Conservation (phyloP, 768 basidiomycete genomes). For the Cystofilobasidium bisporidii region DNA sequence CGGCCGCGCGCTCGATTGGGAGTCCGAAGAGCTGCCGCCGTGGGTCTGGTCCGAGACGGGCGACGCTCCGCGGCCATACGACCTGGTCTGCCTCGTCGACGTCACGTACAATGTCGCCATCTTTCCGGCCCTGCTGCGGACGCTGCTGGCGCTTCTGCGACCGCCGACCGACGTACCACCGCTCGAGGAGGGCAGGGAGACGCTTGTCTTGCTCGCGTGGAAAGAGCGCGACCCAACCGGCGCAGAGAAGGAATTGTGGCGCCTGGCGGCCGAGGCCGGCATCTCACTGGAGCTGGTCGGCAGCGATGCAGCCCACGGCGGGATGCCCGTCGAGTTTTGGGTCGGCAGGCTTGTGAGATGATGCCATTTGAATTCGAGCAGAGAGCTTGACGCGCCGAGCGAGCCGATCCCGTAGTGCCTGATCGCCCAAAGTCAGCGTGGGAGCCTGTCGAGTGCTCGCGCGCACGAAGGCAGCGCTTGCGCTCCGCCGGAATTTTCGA, state of each 20-base stretch:
- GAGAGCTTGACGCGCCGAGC: too few species aligned
- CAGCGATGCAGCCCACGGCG: constrained; percentile 52
- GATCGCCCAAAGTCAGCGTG: too few species aligned
- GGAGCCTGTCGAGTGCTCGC: too few species aligned
- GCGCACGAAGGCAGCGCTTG: too few species aligned
- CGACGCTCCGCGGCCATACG: neutral
- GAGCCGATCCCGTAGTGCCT: too few species aligned
- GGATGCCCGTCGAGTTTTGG: constrained; percentile 64
- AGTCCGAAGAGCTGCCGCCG: neutral
- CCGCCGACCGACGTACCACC: neutral
- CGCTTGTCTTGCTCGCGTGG: constrained; percentile 63
- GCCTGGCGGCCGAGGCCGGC: constrained; percentile 48
- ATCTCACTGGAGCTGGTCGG: constrained; percentile 53
- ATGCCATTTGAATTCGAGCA: too few species aligned
- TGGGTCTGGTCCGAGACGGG: constrained; percentile 14
- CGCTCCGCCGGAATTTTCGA: too few species aligned
- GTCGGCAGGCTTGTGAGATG: constrained; percentile 43
- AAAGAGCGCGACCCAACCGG: constrained; percentile 61
- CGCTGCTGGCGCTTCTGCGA: constrained; percentile 49
- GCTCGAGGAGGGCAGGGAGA: constrained; percentile 32
- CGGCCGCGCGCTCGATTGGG: constrained; percentile 20
- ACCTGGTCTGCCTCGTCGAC: constrained; percentile 23
- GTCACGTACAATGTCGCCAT: constrained; percentile 74
- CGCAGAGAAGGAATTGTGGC: constrained; percentile 68
- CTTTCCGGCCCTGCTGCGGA: constrained; percentile 66